Evolutionary conservation across 768 basidiomycete genomes (phyloP), one percentile per base, ranked within the genome.

Genomic region (Hericium coralloides): DNA sequence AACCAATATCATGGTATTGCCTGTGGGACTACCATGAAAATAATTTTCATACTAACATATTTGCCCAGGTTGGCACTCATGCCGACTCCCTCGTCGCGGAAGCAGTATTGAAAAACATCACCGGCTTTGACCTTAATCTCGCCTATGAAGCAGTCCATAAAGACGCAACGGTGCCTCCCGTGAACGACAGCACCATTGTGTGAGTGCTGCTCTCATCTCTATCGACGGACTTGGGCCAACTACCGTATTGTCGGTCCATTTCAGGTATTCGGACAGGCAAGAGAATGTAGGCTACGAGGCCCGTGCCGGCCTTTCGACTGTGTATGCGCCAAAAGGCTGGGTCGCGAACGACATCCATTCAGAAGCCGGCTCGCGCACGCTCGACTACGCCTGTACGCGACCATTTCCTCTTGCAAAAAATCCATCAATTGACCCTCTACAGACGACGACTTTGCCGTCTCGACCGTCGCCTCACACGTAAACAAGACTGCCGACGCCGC

Each of bases 231-330:
- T 36, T 38, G 14, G 20, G 22, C n/a, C 43, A 22, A 36, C 61
- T 2, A 31, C 4, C 10, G 2, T 8, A 43, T 58, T 22, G 56
- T 31, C 7, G 8, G 7, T 17, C 18, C 18, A 14, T 39, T 36
- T 4, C 49, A 84, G 84, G 48, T 89, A 89, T 63, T 77, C 68
- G 45, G 89, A 92, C 66, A 79, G 89, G 2, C 77, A 91, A 68
- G 85, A 92, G 84, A 72, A 79, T 55, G 85, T 89, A 1, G 84
- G 85, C 48, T 89, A 87, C 63, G 89, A 92, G 76, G 89, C 83
- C 5, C 82, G 89, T 23, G 89, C 90, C 0, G 90, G 90, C 0
- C 70, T 92, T 18, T 80, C 82, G 0, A 80, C 84, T 0, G 79
- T 81, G 18, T 92, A 90, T 62, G 77, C 72, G 31, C 66, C 75